phyloP scores from a whole-genome alignment of 345 rosid species.

The Ricinus communis region DNA sequence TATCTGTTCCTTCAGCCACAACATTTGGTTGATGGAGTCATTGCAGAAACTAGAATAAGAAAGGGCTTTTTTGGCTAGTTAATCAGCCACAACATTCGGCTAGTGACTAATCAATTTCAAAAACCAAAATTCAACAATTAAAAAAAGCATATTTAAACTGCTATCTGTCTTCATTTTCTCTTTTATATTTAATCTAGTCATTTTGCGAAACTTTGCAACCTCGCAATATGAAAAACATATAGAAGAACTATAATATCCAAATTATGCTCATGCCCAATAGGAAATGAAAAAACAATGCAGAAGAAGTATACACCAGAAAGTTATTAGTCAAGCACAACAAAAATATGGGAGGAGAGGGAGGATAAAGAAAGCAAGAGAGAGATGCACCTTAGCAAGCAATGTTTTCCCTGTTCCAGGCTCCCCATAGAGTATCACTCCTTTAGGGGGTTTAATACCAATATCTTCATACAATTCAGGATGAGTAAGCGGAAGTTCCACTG shows the following conservation, averaged over 20 bases:
- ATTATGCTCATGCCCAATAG: too few species aligned
- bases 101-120: not conserved
- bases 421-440: constrained; percentile 95
- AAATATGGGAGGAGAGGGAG: too few species aligned
- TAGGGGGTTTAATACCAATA: constrained; percentile 97
- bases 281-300: too few species aligned
- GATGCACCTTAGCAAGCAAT: constrained; percentile 61
- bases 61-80: too few species aligned
- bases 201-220: too few species aligned
- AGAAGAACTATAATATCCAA: not conserved
- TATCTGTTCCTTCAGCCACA: too few species aligned
- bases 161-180: not conserved
- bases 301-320: too few species aligned
- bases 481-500: constrained; percentile 91
- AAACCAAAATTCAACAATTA: not conserved
- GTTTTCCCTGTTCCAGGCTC: constrained; percentile 98
- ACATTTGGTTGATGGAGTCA: too few species aligned
- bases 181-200: too few species aligned
- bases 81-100: too few species aligned
- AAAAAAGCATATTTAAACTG: not conserved
- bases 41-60: too few species aligned
- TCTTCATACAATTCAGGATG: constrained; percentile 95
- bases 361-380: constrained; percentile 13
- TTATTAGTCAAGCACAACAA: too few species aligned
- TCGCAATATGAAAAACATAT: not conserved